Conservation (phyloP, 495 filamentous ascomycete genomes). For the Aspergillus homomorphus region DNA sequence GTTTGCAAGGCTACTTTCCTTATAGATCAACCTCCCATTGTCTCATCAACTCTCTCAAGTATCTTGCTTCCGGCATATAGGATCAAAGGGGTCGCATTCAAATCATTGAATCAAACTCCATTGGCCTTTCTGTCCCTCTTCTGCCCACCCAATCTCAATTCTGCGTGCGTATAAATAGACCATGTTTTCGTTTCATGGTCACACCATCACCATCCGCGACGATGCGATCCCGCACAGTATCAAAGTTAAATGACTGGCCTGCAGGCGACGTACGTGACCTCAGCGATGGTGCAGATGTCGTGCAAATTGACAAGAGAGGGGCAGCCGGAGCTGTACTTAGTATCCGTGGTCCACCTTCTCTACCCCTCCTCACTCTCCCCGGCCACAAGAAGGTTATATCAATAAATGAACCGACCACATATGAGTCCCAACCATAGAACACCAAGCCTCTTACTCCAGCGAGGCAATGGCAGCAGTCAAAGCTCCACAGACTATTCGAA, state of each 20-base stretch:
- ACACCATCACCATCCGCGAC: constrained; percentile 23
- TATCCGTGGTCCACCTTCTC: neutral
- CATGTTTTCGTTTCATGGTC: neutral
- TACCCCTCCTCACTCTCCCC: neutral
- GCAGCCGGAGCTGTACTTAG: neutral
- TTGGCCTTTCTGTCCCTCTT: too few species aligned
- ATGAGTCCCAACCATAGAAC: neutral
- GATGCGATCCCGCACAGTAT: constrained; percentile 14
- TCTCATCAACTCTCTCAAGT: neutral
- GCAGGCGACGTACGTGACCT: constrained; percentile 1
- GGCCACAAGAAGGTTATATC: neutral
- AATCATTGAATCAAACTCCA: too few species aligned
- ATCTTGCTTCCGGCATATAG: too few species aligned
- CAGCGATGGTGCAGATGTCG: constrained; percentile 6
- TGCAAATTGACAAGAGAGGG: constrained; percentile 1
- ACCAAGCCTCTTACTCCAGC: neutral
- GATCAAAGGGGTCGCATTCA: too few species aligned
- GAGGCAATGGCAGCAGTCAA: constrained; percentile 11
- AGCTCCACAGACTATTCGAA: constrained; percentile 4
- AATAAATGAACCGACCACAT: neutral
- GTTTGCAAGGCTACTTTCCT: neutral
- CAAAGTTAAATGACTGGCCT: neutral
- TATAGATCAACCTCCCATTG: too few species aligned
- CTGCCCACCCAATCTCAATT: too few species aligned
- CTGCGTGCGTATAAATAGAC: neutral